A percentile compares a stretch with the other conserved stretches of the same genome.
phyloP scores from a whole-genome alignment of 108 stramenopile genomes.

The Fistulifera pelliculosa region DNA sequence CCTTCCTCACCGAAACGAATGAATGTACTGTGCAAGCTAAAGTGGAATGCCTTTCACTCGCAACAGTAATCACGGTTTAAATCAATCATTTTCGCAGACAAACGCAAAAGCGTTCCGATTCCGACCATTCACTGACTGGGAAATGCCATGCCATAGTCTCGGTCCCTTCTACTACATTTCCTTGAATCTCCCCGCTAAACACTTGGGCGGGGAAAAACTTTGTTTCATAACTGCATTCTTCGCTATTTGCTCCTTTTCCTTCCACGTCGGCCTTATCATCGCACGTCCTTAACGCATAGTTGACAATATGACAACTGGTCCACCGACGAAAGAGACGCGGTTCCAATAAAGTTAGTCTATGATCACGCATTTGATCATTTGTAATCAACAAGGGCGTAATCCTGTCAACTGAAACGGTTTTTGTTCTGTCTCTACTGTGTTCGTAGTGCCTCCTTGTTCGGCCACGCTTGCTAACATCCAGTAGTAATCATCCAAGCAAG shows the following conservation, averaged over 20 bases:
- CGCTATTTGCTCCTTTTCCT: constrained; percentile 9
- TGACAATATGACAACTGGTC: constrained; percentile 76
- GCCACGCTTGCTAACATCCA: constrained; percentile 81
- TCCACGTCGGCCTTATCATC: constrained; percentile 42
- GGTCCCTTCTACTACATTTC: constrained; percentile 20
- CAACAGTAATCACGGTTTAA: background rate
- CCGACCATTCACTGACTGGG: constrained; percentile 57
- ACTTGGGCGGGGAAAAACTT: constrained; percentile 62
- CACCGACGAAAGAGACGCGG: constrained; percentile 75
- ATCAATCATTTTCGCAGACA: constrained; percentile 6
- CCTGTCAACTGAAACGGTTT: constrained; percentile 34
- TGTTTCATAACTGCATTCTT: constrained; percentile 19
- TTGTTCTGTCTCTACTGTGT: constrained; percentile 12
- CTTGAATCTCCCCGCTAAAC: constrained; percentile 82
- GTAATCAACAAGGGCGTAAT: constrained; percentile 64
- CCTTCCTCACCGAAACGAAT: background rate
- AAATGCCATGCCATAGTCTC: constrained; percentile 45
- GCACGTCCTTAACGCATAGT: constrained; percentile 68
- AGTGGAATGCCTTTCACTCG: background rate
- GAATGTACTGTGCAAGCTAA: background rate
- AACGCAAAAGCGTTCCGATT: constrained; percentile 27
- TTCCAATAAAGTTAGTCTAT: constrained; percentile 66
- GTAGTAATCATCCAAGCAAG: constrained; percentile 75
- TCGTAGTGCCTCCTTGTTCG: constrained; percentile 33
- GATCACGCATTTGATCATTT: constrained; percentile 85